Evolutionary conservation across 2,329 filamentous ascomycete species (phyloP).

Genomic region (Didymella lethalis): DNA sequence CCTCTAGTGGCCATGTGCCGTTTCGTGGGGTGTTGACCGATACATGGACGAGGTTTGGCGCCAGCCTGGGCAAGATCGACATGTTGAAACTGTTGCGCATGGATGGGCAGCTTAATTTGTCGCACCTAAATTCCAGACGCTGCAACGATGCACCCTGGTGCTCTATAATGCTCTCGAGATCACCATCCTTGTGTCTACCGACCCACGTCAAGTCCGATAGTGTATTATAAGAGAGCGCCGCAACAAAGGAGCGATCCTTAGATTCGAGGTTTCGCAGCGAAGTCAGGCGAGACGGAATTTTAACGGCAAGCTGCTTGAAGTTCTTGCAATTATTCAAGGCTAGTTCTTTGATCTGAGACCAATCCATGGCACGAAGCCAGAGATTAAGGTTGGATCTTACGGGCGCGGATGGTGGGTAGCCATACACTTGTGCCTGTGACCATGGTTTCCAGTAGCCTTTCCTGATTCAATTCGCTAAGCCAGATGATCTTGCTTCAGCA

Average conservation of each 20-base stretch:
- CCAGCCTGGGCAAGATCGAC: background rate
- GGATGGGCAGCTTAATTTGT: background rate
- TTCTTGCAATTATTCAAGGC: background rate
- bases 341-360: background rate
- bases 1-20: background rate
- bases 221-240: background rate
- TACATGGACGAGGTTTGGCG: background rate
- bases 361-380: background rate
- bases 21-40: background rate
- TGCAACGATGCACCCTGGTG: background rate
- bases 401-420: background rate
- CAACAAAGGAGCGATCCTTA: background rate
- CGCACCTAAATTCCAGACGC: background rate
- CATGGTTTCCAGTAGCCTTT: background rate
- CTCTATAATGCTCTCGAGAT: background rate
- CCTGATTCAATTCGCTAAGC: background rate
- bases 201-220: background rate
- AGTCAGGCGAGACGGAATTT: background rate
- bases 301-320: background rate
- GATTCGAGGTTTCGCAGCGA: background rate
- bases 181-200: background rate
- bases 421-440: background rate
- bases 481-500: background rate
- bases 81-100: background rate
- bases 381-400: background rate